Base-by-base conservation (phyloP, 2,329 filamentous ascomycete species). In the Xylariaceae sp. region DNA sequence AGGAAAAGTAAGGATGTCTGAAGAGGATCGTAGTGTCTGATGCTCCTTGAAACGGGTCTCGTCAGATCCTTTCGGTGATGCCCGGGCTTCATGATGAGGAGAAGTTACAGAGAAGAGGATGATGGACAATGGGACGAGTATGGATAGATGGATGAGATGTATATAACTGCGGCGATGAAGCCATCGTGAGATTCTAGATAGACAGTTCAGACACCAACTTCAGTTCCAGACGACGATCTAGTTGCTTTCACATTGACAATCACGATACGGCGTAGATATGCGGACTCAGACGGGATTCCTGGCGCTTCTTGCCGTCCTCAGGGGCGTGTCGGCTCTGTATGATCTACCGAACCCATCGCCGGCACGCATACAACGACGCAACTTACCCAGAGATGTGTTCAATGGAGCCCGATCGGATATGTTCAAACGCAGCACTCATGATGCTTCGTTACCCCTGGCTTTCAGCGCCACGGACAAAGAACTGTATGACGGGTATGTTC, bases 401-500 rank as follows among this genome's bases (percentile, higher is more conserved):
- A 37, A 55, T 34, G 11, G 52, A 8, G 23, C 42, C 2, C 47
- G 54, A 52, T 45, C 55, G 2, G 45, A 35, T 51, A 59, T 64
- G 13, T 58, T 63, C 34, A 58, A 50, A 15, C 56, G 58, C 35
- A 60, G 57, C 63, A 51, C 60, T 51, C 50, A 56, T 13, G 53
- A 53, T 30, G 57, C 59, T 4, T 50, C 54, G 17, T 54, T 63
- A 42, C 44, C 63, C 44, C 9, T 60, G 15, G 48, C 45, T n/a
- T 60, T 60, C 42, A 39, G 47, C 23, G 55, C 53, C n/a, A 42
- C 44, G n/a, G 51, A 64, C 58, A 10, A 60, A 51, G 49, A 34
- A 13, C 51, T 71, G 23, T 67, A 66, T 39, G 60, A 56, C 11
- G 67, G 68, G 68, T 70, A 65, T 55, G 67, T 58, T 55, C 10